Conservation (phyloP, 768 basidiomycete genomes). For the Lentinula lateritia region DNA sequence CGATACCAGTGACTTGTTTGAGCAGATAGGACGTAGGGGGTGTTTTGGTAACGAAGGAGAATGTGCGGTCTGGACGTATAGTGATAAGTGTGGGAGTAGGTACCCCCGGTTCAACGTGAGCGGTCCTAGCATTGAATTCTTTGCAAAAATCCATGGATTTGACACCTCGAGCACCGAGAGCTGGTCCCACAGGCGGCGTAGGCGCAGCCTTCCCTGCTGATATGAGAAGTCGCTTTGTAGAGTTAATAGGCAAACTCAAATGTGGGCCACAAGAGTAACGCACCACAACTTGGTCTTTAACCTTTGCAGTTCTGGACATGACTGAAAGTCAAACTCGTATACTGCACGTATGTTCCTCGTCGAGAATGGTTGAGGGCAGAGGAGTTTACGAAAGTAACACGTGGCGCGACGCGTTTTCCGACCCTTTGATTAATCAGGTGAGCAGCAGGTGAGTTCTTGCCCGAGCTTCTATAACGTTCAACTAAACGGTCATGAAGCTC, state of each 20-base stretch:
- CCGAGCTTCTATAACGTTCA: constrained; percentile 3
- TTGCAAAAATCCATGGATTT: constrained; percentile 99
- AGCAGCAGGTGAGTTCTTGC: background rate
- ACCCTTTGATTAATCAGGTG: background rate
- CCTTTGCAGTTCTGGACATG: constrained; percentile 68
- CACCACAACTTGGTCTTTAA: constrained; percentile 74
- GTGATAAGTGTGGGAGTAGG: constrained; percentile 92
- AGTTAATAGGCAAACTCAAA: constrained; percentile 11
- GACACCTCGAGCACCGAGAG: constrained; percentile 95
- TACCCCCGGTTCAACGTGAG: constrained; percentile 76
- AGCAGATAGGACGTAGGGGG: constrained; percentile 88
- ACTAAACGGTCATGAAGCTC: constrained; percentile 1
- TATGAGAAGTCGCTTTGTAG: constrained; percentile 70
- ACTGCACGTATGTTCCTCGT: background rate
- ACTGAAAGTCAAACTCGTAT: background rate
- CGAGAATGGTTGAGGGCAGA: background rate
- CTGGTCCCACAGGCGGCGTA: constrained; percentile 94
- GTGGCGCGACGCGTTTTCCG: constrained; percentile 1
- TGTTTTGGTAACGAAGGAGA: constrained; percentile 89
- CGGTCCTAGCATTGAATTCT: constrained; percentile 97
- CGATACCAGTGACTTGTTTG: constrained; percentile 85
- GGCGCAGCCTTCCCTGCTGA: constrained; percentile 94
- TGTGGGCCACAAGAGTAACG: constrained; percentile 21
- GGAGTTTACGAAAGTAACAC: background rate
- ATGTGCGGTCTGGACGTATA: constrained; percentile 91